Evolutionary conservation across 345 rosid species (phyloP), one percentile per base, ranked within the genome.

Genomic region (Firmiana major): DNA sequence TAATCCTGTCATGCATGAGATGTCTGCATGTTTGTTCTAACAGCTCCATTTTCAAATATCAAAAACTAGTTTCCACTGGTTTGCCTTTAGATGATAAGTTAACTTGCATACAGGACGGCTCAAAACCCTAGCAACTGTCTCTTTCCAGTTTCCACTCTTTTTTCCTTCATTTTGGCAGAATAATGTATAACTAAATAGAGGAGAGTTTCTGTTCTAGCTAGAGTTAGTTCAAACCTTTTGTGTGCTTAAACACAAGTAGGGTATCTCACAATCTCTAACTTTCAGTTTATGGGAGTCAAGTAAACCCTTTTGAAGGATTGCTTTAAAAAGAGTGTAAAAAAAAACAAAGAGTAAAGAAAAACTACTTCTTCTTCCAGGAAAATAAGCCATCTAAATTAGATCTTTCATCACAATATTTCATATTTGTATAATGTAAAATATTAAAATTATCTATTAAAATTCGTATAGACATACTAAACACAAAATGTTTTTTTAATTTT

Each of bases 231-330:
- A 31, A 31, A 31, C 34, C 34, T 31, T 31, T 31, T 31, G 3
- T 31, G 34, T 31, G 34, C 34, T 31, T 2, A 31, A 31, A 31
- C 34, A n/a, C 76, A 74, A 63, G 76, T 45, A 62, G 76, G 76
- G 86, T 79, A 80, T 84, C 81, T 9, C 45, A 31, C 45, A 42
- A 9, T 31, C 34, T 31, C 68, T 53, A 76, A 60, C 62, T 77
- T 81, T 59, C 90, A 64, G 67, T 67, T 71, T 81, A 83, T 79
- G 73, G 82, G 75, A 79, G 75, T 78, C 82, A 42, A 42, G 64
- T 74, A 75, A 22, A 66, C 71, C 45, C 45, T 40, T 75, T 79
- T 77, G 6, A 7, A 22, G 74, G 74, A 4, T 48, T 54, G 78
- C 77, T 77, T 83, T 68, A 38, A 79, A 77, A 72, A 55, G 31